phyloP scores from a whole-genome alignment of 192 early-diverging fungal genomes.

The Backusella westeae region DNA sequence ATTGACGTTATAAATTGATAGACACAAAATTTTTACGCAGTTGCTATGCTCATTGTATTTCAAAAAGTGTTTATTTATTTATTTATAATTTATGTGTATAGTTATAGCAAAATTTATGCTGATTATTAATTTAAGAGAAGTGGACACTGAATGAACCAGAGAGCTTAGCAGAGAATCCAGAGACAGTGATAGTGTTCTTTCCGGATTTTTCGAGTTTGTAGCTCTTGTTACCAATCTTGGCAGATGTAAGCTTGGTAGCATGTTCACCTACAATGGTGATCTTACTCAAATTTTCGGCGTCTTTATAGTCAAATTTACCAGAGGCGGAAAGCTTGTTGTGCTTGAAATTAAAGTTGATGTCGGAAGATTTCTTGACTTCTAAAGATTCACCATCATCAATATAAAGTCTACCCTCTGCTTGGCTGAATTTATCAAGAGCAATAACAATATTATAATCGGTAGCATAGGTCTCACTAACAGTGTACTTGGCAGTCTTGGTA shows the following conservation, averaged over 20 bases:
- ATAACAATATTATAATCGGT: conserved; percentile 48
- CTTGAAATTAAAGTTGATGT: conserved; percentile 14
- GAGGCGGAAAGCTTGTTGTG: conserved; percentile 20
- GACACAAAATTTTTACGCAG: no score
- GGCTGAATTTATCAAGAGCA: conserved; percentile 46
- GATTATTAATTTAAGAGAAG: neutral
- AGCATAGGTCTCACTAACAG: conserved; percentile 42
- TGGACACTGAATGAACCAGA: neutral
- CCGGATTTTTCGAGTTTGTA: neutral
- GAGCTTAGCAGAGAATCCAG: neutral
- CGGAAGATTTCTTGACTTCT: conserved; percentile 17
- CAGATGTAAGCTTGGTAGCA: neutral
- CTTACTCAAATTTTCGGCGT: neutral
- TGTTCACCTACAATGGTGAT: conserved; percentile 12
- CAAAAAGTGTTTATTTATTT: no score
- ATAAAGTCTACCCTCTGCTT: conserved; percentile 53
- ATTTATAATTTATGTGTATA: neutral
- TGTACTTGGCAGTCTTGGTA: conserved; percentile 46
- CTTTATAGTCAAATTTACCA: conserved; percentile 22
- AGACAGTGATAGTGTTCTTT: neutral
- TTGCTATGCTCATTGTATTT: no score
- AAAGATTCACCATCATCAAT: conserved; percentile 62
- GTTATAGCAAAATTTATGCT: no score
- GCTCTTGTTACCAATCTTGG: neutral
- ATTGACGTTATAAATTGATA: no score